These are phyloP conservation scores for Lecanosticta acicola DNA, from an alignment of 2,329 filamentous ascomycete species.

Conservation along the genomic window DNA sequence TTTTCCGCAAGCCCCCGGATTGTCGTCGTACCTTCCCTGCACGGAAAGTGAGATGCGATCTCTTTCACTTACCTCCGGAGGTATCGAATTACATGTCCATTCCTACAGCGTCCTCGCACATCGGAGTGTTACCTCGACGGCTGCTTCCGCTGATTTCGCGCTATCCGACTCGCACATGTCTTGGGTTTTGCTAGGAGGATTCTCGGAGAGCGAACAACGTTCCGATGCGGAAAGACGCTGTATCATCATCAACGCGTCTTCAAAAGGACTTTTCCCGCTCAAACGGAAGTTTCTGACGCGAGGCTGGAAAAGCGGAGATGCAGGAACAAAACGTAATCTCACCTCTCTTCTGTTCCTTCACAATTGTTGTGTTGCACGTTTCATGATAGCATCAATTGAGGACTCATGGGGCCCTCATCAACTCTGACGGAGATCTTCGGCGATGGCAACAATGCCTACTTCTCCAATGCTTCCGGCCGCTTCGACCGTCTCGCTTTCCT, in stretches of 20 bases:
- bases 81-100: neutral
- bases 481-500: constrained; percentile 19
- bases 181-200: too few relatives aligned
- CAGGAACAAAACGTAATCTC: neutral
- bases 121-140: too few relatives aligned
- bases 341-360: neutral
- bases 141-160: too few relatives aligned
- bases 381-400: neutral
- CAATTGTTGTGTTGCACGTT: constrained; percentile 3
- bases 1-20: neutral
- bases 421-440: constrained; percentile 18
- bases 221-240: neutral
- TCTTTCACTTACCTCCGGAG: neutral
- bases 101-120: too few relatives aligned
- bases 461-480: constrained; percentile 12
- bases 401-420: too few relatives aligned
- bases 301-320: neutral
- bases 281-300: too few relatives aligned
- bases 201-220: too few relatives aligned
- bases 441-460: constrained; percentile 19
- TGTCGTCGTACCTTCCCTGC: neutral
- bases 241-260: neutral
- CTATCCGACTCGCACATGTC: too few relatives aligned
- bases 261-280: too few relatives aligned
- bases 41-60: neutral